Evolutionary conservation across 768 basidiomycete genomes (phyloP).

Genomic region (Boletus edulis): DNA sequence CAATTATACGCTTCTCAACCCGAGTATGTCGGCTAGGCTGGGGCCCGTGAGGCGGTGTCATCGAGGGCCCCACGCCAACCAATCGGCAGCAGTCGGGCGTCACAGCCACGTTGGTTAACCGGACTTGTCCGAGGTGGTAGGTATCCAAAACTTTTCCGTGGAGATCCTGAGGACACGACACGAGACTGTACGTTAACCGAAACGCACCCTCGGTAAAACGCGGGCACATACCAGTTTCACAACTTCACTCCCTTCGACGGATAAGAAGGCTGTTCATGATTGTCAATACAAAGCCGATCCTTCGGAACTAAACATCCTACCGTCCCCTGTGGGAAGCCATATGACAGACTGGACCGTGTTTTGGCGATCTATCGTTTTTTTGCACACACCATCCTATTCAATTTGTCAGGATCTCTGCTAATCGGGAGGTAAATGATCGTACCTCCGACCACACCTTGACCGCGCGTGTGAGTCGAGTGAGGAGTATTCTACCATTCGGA

Average conservation of each 20-base stretch:
- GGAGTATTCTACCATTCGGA: slow-evolving; percentile 42
- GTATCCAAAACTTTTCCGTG: slow-evolving; percentile 43
- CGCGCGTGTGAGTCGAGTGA: slow-evolving; percentile 47
- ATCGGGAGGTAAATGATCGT: slow-evolving; percentile 8
- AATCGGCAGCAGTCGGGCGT: slow-evolving; percentile 46
- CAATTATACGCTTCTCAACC: slow-evolving; percentile 53
- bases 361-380: slow-evolving; percentile 47
- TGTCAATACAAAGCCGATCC: slow-evolving; percentile 10
- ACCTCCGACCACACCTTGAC: slow-evolving; percentile 56
- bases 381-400: slow-evolving; percentile 48
- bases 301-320: slow-evolving; percentile 24
- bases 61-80: slow-evolving; percentile 48
- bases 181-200: slow-evolving; percentile 16
- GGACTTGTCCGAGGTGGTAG: slow-evolving; percentile 44
- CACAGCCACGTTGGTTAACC: slow-evolving; percentile 49
- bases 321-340: slow-evolving; percentile 50
- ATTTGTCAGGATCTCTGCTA: slow-evolving; percentile 7
- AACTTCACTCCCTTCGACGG: slow-evolving; percentile 48
- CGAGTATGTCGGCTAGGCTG: slow-evolving; percentile 48
- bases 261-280: slow-evolving; percentile 43
- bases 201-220: slow-evolving; percentile 1
- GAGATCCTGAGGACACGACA: slow-evolving; percentile 35
- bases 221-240: slow-evolving; percentile 40
- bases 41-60: slow-evolving; percentile 39
- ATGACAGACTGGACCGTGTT: slow-evolving; percentile 47